Evolutionary conservation across 1,284 basidiomycete species (phyloP).

Genomic region (Rhodofomes roseus): DNA sequence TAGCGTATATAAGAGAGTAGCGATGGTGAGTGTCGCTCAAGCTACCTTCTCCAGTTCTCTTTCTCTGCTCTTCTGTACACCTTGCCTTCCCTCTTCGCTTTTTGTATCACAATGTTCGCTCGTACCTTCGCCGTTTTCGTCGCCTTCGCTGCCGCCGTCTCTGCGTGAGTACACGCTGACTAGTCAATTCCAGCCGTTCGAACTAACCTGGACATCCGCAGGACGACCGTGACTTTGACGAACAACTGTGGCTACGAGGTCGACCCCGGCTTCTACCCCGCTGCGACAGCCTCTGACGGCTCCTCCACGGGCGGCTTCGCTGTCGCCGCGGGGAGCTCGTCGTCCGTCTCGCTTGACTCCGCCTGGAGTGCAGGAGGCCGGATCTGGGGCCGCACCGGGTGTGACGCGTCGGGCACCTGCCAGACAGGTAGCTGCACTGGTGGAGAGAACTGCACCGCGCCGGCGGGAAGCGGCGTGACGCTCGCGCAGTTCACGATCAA

Average conservation of each 20-base stretch:
- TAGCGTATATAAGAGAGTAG: background rate
- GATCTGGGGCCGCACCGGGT: constrained; percentile 1
- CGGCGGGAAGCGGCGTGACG: background rate
- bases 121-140: background rate
- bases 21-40: background rate
- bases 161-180: background rate
- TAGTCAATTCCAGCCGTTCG: background rate
- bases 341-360: background rate
- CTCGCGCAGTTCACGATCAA: constrained; percentile 1
- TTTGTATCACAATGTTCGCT: background rate
- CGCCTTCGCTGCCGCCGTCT: background rate
- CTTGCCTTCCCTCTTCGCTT: background rate
- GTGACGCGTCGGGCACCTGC: background rate
- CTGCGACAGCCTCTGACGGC: background rate
- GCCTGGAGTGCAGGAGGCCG: background rate
- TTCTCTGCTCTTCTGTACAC: background rate
- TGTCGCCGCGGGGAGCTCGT: background rate
- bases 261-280: constrained; percentile 1
- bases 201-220: background rate
- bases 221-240: background rate
- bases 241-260: background rate
- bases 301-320: background rate
- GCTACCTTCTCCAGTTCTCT: background rate
- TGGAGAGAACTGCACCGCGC: background rate
- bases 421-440: background rate